A percentile compares a stretch with the other conserved stretches of the same genome.
Conservation (phyloP, 2,329 filamentous ascomycete genomes). For the Ascochyta lentis region DNA sequence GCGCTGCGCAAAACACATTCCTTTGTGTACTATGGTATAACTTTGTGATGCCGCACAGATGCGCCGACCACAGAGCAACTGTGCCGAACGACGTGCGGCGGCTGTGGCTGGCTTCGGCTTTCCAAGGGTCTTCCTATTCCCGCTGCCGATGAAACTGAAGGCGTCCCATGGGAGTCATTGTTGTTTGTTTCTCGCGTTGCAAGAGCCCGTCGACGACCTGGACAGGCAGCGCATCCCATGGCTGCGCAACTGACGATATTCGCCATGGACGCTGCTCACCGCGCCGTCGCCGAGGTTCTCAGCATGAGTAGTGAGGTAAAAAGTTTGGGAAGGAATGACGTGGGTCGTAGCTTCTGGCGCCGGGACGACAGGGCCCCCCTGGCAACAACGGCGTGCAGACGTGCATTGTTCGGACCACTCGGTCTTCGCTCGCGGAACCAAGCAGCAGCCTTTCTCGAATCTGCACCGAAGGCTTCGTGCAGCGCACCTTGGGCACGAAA, state of each 20-base stretch:
- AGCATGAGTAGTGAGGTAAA: background rate
- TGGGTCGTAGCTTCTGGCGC: slow-evolving; percentile 5
- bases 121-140: slow-evolving; percentile 10
- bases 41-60: background rate
- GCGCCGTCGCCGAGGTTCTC: slow-evolving; percentile 7
- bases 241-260: slow-evolving; percentile 2
- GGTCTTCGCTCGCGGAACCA: slow-evolving; percentile 14
- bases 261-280: slow-evolving; percentile 9
- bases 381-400: slow-evolving; percentile 6
- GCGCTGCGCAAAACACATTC: no score
- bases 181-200: slow-evolving; percentile 8
- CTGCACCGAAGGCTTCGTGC: slow-evolving; percentile 9
- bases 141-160: slow-evolving; percentile 17
- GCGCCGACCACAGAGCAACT: slow-evolving; percentile 7
- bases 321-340: slow-evolving; percentile 14
- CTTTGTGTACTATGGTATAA: no score
- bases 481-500: background rate
- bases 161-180: slow-evolving; percentile 2
- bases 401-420: slow-evolving; percentile 6
- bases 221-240: background rate
- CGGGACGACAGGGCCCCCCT: background rate
- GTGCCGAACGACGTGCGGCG: slow-evolving; percentile 17
- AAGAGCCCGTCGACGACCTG: background rate
- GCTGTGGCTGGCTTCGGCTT: slow-evolving; percentile 16
- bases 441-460: slow-evolving; percentile 8